phyloP scores from a whole-genome alignment of 192 early-diverging fungal species.

The Backusella parvicylindrica region DNA sequence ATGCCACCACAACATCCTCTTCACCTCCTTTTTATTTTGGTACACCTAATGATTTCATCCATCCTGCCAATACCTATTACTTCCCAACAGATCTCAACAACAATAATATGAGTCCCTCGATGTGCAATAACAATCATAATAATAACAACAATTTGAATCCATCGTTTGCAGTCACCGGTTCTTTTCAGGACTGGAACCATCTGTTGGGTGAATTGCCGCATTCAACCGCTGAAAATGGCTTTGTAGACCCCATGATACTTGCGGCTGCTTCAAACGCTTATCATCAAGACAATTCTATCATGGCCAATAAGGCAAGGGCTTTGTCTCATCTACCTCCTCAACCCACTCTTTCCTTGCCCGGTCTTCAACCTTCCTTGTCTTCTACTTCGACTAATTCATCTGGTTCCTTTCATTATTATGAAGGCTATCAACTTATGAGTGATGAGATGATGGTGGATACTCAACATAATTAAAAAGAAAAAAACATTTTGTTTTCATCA shows the following conservation, averaged over 20 bases:
- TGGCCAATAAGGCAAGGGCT: not conserved
- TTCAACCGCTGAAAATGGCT: not conserved
- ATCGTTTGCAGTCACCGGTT: not conserved
- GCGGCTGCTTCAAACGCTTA: not conserved
- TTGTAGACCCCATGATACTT: slow-evolving; percentile 12
- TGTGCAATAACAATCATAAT: not conserved
- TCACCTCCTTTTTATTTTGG: not conserved
- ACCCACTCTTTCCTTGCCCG: not conserved
- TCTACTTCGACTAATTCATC: slow-evolving; percentile 1
- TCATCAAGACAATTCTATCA: not conserved
- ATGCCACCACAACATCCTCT: not conserved
- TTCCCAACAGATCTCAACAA: not conserved
- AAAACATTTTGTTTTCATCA: not conserved
- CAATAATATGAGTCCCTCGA: not conserved
- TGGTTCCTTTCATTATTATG: not conserved
- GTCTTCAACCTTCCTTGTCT: slow-evolving; percentile 4
- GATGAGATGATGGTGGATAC: not conserved
- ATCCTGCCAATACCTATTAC: not conserved
- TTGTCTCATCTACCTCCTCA: not conserved
- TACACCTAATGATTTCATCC: not conserved
- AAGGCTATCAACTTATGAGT: not conserved
- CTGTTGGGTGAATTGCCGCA: slow-evolving; percentile 8
- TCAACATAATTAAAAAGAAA: not conserved
- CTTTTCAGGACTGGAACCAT: not conserved
- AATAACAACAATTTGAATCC: not conserved